Evolutionary conservation across 73 alveolate genomes (phyloP).

Genomic region (Paraurostyla sp.): DNA sequence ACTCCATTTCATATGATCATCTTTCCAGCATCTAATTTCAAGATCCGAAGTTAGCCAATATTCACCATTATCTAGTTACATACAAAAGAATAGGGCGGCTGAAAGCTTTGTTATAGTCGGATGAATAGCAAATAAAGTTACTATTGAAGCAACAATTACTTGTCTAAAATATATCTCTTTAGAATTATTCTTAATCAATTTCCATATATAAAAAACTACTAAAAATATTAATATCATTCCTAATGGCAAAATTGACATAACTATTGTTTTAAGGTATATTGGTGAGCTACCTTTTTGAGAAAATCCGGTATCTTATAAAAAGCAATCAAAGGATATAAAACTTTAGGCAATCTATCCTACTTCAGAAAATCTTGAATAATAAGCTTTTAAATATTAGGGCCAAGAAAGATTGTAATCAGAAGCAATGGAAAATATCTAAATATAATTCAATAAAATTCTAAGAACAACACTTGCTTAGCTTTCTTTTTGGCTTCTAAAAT

Average conservation of each 20-base stretch:
- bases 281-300: background rate
- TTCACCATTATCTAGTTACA: conserved; percentile 6
- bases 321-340: too few species aligned
- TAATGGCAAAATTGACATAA: background rate
- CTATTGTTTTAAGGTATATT: background rate
- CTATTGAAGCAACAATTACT: background rate
- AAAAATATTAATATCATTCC: too few species aligned
- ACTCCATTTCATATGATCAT: background rate
- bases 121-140: background rate
- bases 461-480: background rate
- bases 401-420: background rate
- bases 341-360: background rate
- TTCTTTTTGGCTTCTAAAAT: too few species aligned
- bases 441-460: background rate
- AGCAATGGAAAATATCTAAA: background rate
- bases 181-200: too few species aligned
- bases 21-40: conserved; percentile 30
- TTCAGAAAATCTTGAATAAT: background rate
- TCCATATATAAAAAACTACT: too few species aligned
- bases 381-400: background rate
- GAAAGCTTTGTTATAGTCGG: background rate
- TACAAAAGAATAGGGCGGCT: background rate
- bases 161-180: too few species aligned
- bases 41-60: background rate
- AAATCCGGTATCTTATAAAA: too few species aligned